Percentiles rank a stretch among this genome's conserved stretches.
Evolutionary conservation across 108 stramenopile species (phyloP).

Genomic region (Pseudonitzschia delicatissima): DNA sequence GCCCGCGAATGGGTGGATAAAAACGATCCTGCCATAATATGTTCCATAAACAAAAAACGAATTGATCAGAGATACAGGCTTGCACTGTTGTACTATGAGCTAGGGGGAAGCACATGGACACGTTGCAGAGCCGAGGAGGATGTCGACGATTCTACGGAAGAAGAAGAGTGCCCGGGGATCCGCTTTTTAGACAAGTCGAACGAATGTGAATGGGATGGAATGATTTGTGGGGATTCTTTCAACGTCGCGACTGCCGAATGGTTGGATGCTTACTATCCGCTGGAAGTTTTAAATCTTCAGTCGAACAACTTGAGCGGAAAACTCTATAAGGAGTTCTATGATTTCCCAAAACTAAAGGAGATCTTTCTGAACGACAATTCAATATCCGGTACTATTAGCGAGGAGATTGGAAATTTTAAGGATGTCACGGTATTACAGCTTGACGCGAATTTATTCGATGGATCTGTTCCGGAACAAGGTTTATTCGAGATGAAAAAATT

Average conservation of each 20-base stretch:
- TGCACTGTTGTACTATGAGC: conserved; percentile 37
- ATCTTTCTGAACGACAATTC: conserved; percentile 36
- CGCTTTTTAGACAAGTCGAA: conserved; percentile 26
- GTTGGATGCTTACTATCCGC: conserved; percentile 13
- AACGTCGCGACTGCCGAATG: background rate
- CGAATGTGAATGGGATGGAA: conserved; percentile 63
- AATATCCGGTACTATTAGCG: conserved; percentile 29
- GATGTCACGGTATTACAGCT: conserved; percentile 46
- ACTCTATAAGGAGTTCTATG: conserved; percentile 37
- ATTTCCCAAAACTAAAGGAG: conserved; percentile 10
- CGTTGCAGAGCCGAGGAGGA: conserved; percentile 31
- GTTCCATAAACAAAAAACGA: conserved; percentile 27
- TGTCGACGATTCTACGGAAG: background rate
- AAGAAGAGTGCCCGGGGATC: conserved; percentile 6
- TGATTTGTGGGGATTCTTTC: conserved; percentile 37
- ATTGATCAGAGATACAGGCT: conserved; percentile 35
- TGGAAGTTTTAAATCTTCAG: conserved; percentile 25
- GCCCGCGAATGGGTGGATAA: conserved; percentile 54
- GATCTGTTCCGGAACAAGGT: conserved; percentile 34
- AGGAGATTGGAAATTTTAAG: conserved; percentile 20
- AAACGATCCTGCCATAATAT: conserved; percentile 47
- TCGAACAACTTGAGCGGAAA: conserved; percentile 38
- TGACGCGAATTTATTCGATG: conserved; percentile 54
- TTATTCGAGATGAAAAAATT: conserved; percentile 26
- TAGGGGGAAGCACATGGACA: conserved; percentile 37